Base-by-base conservation (phyloP, 768 basidiomycete genomes). In the Kockovaella imperatae region DNA sequence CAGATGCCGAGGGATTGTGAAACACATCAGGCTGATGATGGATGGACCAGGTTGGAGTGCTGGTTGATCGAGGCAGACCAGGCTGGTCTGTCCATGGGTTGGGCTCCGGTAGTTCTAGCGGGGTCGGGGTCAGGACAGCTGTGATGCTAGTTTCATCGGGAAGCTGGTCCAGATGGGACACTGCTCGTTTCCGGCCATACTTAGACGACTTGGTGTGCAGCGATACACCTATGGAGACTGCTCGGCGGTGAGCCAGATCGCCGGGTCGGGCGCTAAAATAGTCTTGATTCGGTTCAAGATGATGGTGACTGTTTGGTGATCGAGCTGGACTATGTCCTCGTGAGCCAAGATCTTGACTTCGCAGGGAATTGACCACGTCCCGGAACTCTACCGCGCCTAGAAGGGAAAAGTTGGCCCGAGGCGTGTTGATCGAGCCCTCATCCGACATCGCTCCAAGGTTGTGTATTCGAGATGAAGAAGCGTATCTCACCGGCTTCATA, bases 361-460 rank as follows among this genome's bases (percentile, higher is more conserved):
- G n/a, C 20, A 99, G 75, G 0, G 84, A 82, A 10, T 84, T 77
- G 18, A 99, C 84, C 20, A 96, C 85, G 50, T 90, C 83, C 15
- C 90, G 79, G 72, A 99, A 99, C 70, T 99, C 95, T 35, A 99
- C 79, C 0, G 95, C 95, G 7, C 93, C 88, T 4, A 97, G 79
- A 1, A 99, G 78, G 2, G 93, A 72, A 55, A 96, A 56, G 50
- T 62, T 57, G 31, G 73, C 60, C 49, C 69, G 53, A 4, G 65
- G 67, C 2, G 59, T 57, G 32, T 66, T 61, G 18, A 53, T 47
- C 3, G 32, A 35, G 21, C 47, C 48, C 26, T 59, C 45, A 26
- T 50, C 47, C 31, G 50, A 49, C 11, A 43, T 28, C 14, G 45
- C 11, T 13, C 29, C 29, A n/a, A 20, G 28, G 26, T 45, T 40